phyloP scores from a whole-genome alignment of 305 asterid genomes.

The Rubia balearica region DNA sequence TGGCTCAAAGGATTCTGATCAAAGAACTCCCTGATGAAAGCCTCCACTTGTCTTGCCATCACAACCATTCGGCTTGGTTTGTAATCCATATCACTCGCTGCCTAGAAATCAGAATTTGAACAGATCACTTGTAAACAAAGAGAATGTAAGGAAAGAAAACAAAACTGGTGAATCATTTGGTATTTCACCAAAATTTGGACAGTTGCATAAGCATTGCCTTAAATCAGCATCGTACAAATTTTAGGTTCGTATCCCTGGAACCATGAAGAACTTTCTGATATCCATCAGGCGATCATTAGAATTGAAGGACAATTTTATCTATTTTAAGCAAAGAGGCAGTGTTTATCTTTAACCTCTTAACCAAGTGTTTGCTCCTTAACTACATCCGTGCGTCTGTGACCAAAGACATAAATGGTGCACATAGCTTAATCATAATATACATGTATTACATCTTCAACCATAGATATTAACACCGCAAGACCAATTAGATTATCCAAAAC shows the following conservation, averaged over 20 bases:
- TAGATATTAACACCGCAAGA: background rate
- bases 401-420: background rate
- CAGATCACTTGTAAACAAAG: conserved; percentile 11
- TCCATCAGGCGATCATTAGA: background rate
- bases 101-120: conserved; percentile 42
- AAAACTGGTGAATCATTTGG: background rate
- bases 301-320: background rate
- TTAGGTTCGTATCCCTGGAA: background rate
- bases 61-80: conserved; percentile 89
- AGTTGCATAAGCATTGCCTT: background rate
- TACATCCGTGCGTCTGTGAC: conserved; percentile 6
- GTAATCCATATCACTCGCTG: conserved; percentile 79
- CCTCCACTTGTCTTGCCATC: conserved; percentile 81
- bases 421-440: background rate
- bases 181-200: background rate
- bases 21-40: conserved; percentile 87
- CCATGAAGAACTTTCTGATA: background rate
- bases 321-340: background rate
- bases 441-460: background rate
- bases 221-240: background rate
- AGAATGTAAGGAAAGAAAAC: background rate
- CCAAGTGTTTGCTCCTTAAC: background rate
- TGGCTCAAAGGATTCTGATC: conserved; percentile 92
- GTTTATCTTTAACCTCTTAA: background rate
- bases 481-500: background rate